phyloP scores from a whole-genome alignment of 2,329 filamentous ascomycete genomes.

The Cyanodermella asteris region DNA sequence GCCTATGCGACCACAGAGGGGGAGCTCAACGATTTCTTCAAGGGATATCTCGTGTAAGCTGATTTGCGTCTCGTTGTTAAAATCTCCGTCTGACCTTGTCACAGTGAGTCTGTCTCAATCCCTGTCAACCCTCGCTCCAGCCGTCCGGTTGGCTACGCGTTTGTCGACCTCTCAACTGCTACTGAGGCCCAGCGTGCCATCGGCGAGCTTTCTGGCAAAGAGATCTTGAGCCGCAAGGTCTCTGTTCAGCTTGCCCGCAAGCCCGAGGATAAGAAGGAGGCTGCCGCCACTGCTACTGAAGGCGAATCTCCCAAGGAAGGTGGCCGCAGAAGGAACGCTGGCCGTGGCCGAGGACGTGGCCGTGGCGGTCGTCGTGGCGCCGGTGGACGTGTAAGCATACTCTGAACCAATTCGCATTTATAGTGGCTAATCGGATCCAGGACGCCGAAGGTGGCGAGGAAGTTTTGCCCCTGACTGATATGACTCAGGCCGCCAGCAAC shows the following conservation, averaged over 20 bases:
- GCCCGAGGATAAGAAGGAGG: conserved; percentile 67
- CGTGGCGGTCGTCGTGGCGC: conserved; percentile 43
- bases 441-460: too few species aligned
- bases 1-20: conserved; percentile 99
- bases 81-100: background rate
- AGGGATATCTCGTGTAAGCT: conserved; percentile 95
- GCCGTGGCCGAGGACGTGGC: conserved; percentile 36
- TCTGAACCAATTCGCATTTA: too few species aligned
- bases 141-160: conserved; percentile 95
- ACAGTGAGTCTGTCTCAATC: conserved; percentile 93
- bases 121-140: conserved; percentile 98
- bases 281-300: conserved; percentile 49
- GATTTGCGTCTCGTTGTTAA: conserved; percentile 4
- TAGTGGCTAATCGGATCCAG: too few species aligned
- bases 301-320: conserved; percentile 43
- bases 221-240: conserved; percentile 96
- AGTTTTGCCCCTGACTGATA: conserved; percentile 27
- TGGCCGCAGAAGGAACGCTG: conserved; percentile 32
- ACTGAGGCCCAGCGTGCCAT: conserved; percentile 92
- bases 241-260: conserved; percentile 97
- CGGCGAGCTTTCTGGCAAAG: conserved; percentile 83
- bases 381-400: conserved; percentile 43
- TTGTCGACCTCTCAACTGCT: conserved; percentile 90
- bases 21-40: conserved; percentile 99
- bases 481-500: conserved; percentile 29